phyloP scores from a whole-genome alignment of 2,329 filamentous ascomycete species.

The Cucurbitaria berberidis region DNA sequence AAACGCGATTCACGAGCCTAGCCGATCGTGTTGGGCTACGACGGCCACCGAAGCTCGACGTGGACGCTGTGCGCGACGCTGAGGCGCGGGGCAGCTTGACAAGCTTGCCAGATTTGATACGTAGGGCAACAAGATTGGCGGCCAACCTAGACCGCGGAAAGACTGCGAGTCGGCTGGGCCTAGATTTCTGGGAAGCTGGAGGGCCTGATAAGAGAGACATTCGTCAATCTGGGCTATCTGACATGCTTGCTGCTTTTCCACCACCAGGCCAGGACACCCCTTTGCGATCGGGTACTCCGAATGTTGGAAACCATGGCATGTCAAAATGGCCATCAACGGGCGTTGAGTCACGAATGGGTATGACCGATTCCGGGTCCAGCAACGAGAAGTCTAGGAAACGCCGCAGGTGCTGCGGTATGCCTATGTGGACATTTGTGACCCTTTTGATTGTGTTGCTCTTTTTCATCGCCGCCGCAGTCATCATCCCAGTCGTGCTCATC shows the following conservation, averaged over 20 bases:
- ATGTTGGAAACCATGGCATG: slow-evolving; percentile 28
- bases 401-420: slow-evolving; percentile 82
- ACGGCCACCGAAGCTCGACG: slow-evolving; percentile 75
- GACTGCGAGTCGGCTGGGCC: slow-evolving; percentile 65
- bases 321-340: slow-evolving; percentile 40
- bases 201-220: slow-evolving; percentile 39
- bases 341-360: slow-evolving; percentile 9
- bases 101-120: slow-evolving; percentile 88
- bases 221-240: slow-evolving; percentile 61
- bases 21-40: slow-evolving; percentile 51
- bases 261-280: slow-evolving; percentile 60
- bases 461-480: slow-evolving; percentile 78
- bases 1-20: slow-evolving; percentile 39
- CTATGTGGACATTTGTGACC: slow-evolving; percentile 77
- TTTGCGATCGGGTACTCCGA: slow-evolving; percentile 40
- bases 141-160: slow-evolving; percentile 85
- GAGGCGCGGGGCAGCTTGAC: slow-evolving; percentile 89
- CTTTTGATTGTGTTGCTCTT: slow-evolving; percentile 69
- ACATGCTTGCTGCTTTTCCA: slow-evolving; percentile 70
- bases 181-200: slow-evolving; percentile 55
- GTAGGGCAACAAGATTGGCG: slow-evolving; percentile 83
- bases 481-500: slow-evolving; percentile 75
- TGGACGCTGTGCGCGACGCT: slow-evolving; percentile 79
- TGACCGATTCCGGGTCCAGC: slow-evolving; percentile 25
- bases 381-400: slow-evolving; percentile 47